A percentile compares a stretch with the other conserved stretches of the same genome.
These are phyloP conservation scores for Fusarium nanum DNA, from an alignment of 2,329 filamentous ascomycete genomes.

Conservation along the genomic window DNA sequence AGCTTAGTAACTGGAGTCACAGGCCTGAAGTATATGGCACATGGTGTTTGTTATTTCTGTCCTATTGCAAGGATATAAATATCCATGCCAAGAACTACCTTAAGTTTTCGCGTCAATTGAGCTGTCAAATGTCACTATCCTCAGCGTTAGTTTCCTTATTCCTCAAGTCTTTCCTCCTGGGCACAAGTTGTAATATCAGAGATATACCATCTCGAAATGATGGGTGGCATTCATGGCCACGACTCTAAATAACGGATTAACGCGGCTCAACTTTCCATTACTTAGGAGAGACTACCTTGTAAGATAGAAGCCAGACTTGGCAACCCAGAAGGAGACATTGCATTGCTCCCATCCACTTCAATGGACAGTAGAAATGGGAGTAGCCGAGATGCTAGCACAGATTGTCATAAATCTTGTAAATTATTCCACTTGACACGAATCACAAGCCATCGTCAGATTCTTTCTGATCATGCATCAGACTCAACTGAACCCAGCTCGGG, in stretches of 20 bases:
- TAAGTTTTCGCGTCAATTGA: background rate
- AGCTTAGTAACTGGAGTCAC: background rate
- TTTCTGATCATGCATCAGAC: conserved; percentile 6
- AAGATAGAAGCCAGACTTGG: background rate
- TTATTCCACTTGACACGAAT: background rate
- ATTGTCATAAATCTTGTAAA: background rate
- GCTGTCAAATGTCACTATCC: background rate
- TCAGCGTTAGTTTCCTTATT: background rate
- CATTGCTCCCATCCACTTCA: background rate
- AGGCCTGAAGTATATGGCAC: background rate
- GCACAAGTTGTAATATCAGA: background rate
- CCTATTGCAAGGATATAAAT: background rate
- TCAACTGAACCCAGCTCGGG: conserved; percentile 14
- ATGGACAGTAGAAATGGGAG: background rate
- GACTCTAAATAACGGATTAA: background rate
- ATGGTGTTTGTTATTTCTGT: background rate
- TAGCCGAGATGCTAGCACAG: background rate
- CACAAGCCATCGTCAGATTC: background rate
- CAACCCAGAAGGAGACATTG: background rate
- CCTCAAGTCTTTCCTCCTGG: background rate
- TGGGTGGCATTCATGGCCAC: background rate
- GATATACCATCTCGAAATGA: background rate
- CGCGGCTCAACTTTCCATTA: background rate
- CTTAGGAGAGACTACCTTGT: background rate
- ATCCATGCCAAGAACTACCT: background rate